Percentiles rank a stretch among this genome's conserved stretches.
phyloP scores from a whole-genome alignment of 108 stramenopile species.

The Fistulifera solaris region DNA sequence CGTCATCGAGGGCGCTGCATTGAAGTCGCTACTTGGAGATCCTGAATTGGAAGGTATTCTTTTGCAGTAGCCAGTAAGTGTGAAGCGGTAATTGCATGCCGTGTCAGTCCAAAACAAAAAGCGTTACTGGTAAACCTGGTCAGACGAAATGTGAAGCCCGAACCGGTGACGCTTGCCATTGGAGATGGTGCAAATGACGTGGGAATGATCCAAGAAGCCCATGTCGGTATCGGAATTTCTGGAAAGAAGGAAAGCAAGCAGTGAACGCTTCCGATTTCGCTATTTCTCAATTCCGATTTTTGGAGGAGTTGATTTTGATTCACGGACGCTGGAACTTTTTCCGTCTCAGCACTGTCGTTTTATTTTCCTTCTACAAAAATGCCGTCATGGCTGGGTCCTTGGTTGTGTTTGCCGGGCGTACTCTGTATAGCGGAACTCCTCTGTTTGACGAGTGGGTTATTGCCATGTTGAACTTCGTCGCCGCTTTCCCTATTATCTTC shows the following conservation, averaged over 20 bases:
- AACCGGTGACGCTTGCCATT: slow-evolving; percentile 91
- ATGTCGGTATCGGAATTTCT: slow-evolving; percentile 91
- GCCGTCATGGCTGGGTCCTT: slow-evolving; percentile 74
- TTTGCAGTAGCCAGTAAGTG: slow-evolving; percentile 78
- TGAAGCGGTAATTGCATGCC: slow-evolving; percentile 90
- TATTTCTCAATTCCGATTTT: slow-evolving; percentile 88
- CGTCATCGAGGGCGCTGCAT: slow-evolving; percentile 86
- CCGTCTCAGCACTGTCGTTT: slow-evolving; percentile 78
- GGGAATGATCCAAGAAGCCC: slow-evolving; percentile 94
- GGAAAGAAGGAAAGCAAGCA: slow-evolving; percentile 97
- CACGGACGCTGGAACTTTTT: slow-evolving; percentile 96
- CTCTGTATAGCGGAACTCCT: slow-evolving; percentile 75
- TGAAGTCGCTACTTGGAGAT: slow-evolving; percentile 74
- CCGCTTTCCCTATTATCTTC: slow-evolving; percentile 76
- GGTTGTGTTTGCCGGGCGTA: slow-evolving; percentile 55
- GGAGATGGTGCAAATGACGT: slow-evolving; percentile 98
- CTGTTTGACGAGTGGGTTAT: slow-evolving; percentile 78
- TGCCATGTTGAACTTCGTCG: slow-evolving; percentile 81
- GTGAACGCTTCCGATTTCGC: slow-evolving; percentile 93
- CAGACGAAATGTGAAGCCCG: slow-evolving; percentile 71
- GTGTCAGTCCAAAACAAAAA: slow-evolving; percentile 92
- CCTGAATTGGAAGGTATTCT: slow-evolving; percentile 67
- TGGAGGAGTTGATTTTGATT: slow-evolving; percentile 83
- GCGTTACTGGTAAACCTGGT: slow-evolving; percentile 83
- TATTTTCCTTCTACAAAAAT: slow-evolving; percentile 99